Base-by-base conservation (phyloP, 305 asterid genomes). In the Petunia hybrid region DNA sequence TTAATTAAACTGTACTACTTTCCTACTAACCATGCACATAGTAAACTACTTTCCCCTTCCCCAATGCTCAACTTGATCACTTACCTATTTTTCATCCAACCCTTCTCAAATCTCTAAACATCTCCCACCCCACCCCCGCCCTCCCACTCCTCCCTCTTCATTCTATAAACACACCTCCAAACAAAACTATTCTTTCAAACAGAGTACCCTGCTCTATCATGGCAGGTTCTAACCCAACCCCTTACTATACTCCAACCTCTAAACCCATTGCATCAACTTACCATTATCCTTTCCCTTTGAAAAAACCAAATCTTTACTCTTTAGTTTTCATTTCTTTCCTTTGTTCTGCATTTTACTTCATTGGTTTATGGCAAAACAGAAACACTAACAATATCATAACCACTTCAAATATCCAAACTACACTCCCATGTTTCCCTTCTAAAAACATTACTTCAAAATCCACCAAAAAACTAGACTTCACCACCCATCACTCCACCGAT, bases 381-480 rank as follows among this genome's bases (percentile, higher is more conserved):
- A 55, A 42, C 64, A 53, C 62, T 6, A 45, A 2, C 42, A 14
- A 31, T 35, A 10, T 61, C 6, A 7, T 55, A 41, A 51, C 76
- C 31, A 45, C 78, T 67, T 16, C 64, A 62, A 51, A 43, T 53
- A 5, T 77, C 59, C 63, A 16, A 62, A 10, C 81, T 51, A n/a
- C 79, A 38, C n/a, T 80, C 83, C 80, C 83, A 12, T 80, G 83
- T 55, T 59, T 69, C 61, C 56, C 57, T 40, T 45, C 73, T 9
- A 71, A 41, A 70, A 61, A 70, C 13, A 55, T 61, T 45, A 3
- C 42, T 60, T 22, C 42, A 59, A 35, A 16, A 45, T 43, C 65
- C 35, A 62, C 74, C 43, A 5, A 40, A 35, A 71, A 35, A 31
- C 82, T 84, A 6, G 84, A 84, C 73, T 84, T 81, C 80, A 51